Evolutionary conservation across 495 filamentous ascomycete species (phyloP).

Genomic region (Bombardia bombarda): DNA sequence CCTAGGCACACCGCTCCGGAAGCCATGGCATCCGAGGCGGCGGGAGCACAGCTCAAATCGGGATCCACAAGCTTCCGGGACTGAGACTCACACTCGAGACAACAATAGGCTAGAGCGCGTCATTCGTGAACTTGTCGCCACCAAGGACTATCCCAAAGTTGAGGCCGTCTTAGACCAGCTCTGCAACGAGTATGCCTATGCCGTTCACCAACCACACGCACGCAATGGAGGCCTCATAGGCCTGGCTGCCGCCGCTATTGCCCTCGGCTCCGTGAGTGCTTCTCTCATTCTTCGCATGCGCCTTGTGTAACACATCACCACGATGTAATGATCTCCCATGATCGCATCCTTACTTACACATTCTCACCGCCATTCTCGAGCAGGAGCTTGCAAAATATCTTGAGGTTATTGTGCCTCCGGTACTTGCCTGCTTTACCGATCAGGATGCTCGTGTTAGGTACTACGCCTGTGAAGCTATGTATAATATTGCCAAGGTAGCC

Average conservation of each 20-base stretch:
- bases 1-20: no score
- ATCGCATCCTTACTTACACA: not conserved
- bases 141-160: conserved; percentile 69
- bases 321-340: no score
- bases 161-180: conserved; percentile 87
- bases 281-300: not conserved
- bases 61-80: no score
- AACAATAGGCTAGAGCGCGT: conserved; percentile 60
- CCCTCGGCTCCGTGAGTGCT: conserved; percentile 73
- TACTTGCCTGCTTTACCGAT: conserved; percentile 96
- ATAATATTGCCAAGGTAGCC: conserved; percentile 98
- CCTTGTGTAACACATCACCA: no score
- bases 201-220: conserved; percentile 94
- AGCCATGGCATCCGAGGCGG: no score
- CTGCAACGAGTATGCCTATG: conserved; percentile 96
- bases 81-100: not conserved
- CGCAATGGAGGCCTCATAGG: conserved; percentile 96
- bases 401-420: conserved; percentile 87
- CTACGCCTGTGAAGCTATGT: conserved; percentile 99
- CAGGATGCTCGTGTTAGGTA: conserved; percentile 98
- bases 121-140: conserved; percentile 75
- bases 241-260: conserved; percentile 92
- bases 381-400: conserved; percentile 86
- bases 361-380: not conserved
- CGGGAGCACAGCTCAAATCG: no score